These are phyloP conservation scores for Protostelium mycophagum DNA, from an alignment of 78 protist genomes.

Conservation along the genomic window DNA sequence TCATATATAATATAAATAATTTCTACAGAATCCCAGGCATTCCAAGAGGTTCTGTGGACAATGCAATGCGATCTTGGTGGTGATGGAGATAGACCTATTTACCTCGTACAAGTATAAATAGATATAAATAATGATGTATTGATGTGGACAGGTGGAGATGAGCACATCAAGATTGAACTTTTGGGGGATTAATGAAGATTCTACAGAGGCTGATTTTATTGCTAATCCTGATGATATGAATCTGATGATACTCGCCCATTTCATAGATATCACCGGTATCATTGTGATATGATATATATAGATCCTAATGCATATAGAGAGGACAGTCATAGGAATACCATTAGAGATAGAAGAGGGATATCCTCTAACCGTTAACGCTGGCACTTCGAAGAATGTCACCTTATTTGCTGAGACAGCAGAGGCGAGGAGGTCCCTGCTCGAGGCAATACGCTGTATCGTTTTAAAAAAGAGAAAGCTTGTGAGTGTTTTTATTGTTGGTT, in stretches of 20 bases:
- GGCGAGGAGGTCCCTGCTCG: background rate
- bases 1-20: too few relatives aligned
- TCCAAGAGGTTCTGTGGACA: background rate
- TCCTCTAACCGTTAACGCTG: background rate
- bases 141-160: too few relatives aligned
- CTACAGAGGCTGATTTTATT: background rate
- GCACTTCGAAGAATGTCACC: background rate
- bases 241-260: background rate
- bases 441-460: background rate
- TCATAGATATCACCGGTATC: background rate
- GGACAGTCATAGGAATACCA: background rate
- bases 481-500: background rate
- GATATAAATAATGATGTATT: too few relatives aligned
- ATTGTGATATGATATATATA: too few relatives aligned
- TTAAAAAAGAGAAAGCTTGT: background rate
- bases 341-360: background rate
- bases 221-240: background rate
- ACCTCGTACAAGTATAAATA: background rate
- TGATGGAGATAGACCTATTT: background rate
- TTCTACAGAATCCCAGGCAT: background rate
- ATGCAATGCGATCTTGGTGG: background rate
- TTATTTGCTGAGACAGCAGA: background rate
- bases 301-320: too few relatives aligned
- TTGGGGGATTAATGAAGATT: background rate
- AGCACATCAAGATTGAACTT: background rate